These are phyloP conservation scores for Fraxinus xanthoxyloides DNA, from an alignment of 305 asterid genomes.

Conservation along the genomic window DNA sequence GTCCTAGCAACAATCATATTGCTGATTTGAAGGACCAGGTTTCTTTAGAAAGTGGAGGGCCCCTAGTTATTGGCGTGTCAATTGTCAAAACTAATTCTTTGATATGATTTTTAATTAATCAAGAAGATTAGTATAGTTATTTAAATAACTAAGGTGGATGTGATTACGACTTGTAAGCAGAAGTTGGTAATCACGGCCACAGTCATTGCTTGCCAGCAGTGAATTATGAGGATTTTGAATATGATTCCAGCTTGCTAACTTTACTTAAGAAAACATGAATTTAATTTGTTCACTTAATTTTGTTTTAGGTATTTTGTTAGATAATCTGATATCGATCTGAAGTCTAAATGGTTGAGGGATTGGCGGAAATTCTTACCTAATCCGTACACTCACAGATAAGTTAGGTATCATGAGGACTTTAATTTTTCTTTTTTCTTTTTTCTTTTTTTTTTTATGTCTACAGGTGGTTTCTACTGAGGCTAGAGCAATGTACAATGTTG, in stretches of 20 bases:
- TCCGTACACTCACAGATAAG: background rate
- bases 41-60: conserved; percentile 23
- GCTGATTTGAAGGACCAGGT: conserved; percentile 7
- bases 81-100: conserved; percentile 15
- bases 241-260: background rate
- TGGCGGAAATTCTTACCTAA: conserved; percentile 12
- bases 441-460: background rate
- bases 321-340: background rate
- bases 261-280: background rate
- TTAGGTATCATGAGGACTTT: conserved; percentile 11
- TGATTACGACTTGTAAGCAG: conserved; percentile 30
- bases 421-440: background rate
- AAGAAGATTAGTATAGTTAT: conserved; percentile 1
- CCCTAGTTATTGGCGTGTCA: conserved; percentile 22
- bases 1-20: background rate
- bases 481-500: conserved; percentile 94
- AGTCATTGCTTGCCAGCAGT: background rate
- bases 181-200: conserved; percentile 7
- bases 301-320: background rate
- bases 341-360: background rate
- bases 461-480: conserved; percentile 96
- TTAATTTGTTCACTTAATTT: background rate
- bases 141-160: conserved; percentile 9
- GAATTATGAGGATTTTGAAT: background rate
- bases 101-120: conserved; percentile 20